Base-by-base conservation (phyloP, 208 protist genomes). In the Naegleria fowleri region DNA sequence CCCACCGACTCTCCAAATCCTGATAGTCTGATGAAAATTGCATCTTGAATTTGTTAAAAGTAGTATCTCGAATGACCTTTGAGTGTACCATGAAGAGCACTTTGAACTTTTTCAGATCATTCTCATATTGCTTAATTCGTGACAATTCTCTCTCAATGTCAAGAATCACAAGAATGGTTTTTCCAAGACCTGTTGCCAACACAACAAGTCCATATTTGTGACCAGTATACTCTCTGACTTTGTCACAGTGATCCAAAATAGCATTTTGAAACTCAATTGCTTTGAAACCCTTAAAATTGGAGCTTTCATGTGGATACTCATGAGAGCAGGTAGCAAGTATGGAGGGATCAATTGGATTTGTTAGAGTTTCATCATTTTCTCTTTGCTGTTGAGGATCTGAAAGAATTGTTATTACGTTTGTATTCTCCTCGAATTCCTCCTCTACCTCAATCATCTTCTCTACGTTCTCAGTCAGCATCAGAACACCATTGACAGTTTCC, bases 21-120 rank as follows among this genome's bases (percentile, higher is more conserved):
- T 48, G 43, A 48, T 48, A 48, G 1, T 48, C 43, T 4, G 55
- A 36, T 0, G 7, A 6, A 91, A 92, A 92, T 25, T 92, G 91
- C 16, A 7, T 29, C 38, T 91, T 84, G n/a, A 92, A 92, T 41
- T 90, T 92, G 11, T 5, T 1, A 89, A 36, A 83, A 19, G 76
- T 22, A 9, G 7, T 90, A 67, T 92, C 91, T 51, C 91, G 15
- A 40, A 92, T 92, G 0, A 79, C 22, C 40, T 52, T 86, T 39
- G 91, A 89, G 90, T 92, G 91, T 25, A 92, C 91, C 0, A 92
- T 5, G 22, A 87, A 92, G 5, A 92, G 90, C 4, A 92, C 36
- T 79, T 40, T 29, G 88, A 92, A 92, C 0, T n/a, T 16, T 52
- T 33, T 36, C 6, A 15, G 19, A 5, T 83, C 67, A 13, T n/a